phyloP scores from a whole-genome alignment of 2,329 filamentous ascomycete genomes.

The Verruconis gallopava region DNA sequence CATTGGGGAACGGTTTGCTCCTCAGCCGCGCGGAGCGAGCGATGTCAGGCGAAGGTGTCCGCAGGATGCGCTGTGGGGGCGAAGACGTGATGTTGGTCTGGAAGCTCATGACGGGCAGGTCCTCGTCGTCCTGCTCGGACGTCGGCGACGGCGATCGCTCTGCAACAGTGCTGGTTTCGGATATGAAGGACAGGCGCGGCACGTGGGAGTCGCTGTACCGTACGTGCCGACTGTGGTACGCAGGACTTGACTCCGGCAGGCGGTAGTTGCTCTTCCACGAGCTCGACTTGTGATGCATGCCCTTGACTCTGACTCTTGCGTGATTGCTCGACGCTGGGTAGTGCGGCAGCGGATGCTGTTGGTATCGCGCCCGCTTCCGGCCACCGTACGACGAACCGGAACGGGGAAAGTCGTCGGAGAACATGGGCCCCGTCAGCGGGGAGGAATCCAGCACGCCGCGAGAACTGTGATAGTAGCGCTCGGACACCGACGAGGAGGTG shows the following conservation, averaged over 20 bases:
- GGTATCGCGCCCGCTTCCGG: slow-evolving; percentile 15
- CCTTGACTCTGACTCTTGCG: slow-evolving; percentile 56
- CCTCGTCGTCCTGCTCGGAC: slow-evolving; percentile 70
- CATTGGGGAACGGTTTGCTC: slow-evolving; percentile 26
- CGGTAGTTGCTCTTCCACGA: slow-evolving; percentile 69
- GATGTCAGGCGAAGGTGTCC: slow-evolving; percentile 27
- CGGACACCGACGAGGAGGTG: slow-evolving; percentile 73
- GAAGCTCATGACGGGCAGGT: slow-evolving; percentile 66
- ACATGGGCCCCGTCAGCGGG: slow-evolving; percentile 68
- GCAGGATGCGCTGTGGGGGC: slow-evolving; percentile 46
- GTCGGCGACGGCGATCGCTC: slow-evolving; percentile 46
- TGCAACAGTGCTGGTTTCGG: slow-evolving; percentile 54
- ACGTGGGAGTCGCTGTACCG: slow-evolving; percentile 44
- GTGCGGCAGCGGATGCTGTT: background rate
- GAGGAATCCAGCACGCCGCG: slow-evolving; percentile 63
- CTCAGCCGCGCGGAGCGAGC: slow-evolving; percentile 28
- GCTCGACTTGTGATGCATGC: slow-evolving; percentile 35
- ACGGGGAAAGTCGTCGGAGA: slow-evolving; percentile 68
- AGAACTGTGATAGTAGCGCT: slow-evolving; percentile 48
- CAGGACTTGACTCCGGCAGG: slow-evolving; percentile 49
- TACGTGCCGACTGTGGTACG: slow-evolving; percentile 7
- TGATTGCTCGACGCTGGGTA: slow-evolving; percentile 34
- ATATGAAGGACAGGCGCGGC: slow-evolving; percentile 68
- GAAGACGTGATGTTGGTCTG: slow-evolving; percentile 54
- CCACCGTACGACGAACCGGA: slow-evolving; percentile 44